Evolutionary conservation across 257 asterid genomes (phyloP).

Genomic region (Solanum pennellii): DNA sequence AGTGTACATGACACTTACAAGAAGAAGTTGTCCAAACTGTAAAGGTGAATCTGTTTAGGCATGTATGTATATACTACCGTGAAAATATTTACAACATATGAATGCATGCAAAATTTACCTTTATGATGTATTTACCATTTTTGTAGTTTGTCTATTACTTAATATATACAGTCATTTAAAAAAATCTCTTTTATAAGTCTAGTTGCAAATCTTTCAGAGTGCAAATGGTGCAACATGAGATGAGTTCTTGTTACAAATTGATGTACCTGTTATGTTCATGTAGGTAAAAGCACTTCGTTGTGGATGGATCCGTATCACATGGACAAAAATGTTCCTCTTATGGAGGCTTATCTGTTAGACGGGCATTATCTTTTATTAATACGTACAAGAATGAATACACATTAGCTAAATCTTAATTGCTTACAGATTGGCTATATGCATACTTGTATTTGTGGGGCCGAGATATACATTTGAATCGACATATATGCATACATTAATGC

Average conservation of each 20-base stretch:
- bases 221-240: constrained; percentile 51
- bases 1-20: constrained; percentile 93
- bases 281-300: constrained; percentile 37
- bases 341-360: neutral
- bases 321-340: neutral
- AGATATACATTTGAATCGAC: neutral
- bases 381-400: neutral
- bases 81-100: neutral
- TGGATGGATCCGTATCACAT: neutral
- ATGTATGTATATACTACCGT: neutral
- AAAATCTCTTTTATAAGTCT: neutral
- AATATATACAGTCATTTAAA: neutral
- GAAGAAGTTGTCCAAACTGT: constrained; percentile 24
- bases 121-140: neutral
- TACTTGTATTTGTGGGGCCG: neutral
- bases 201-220: constrained; percentile 28
- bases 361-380: neutral
- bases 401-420: neutral
- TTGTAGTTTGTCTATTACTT: neutral
- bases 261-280: constrained; percentile 61
- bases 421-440: neutral
- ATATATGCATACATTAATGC: neutral
- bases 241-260: constrained; percentile 50
- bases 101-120: neutral
- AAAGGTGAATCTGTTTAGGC: neutral